phyloP scores from a whole-genome alignment of 2,329 filamentous ascomycete genomes.

The Mycosphaerelloides madeirae region DNA sequence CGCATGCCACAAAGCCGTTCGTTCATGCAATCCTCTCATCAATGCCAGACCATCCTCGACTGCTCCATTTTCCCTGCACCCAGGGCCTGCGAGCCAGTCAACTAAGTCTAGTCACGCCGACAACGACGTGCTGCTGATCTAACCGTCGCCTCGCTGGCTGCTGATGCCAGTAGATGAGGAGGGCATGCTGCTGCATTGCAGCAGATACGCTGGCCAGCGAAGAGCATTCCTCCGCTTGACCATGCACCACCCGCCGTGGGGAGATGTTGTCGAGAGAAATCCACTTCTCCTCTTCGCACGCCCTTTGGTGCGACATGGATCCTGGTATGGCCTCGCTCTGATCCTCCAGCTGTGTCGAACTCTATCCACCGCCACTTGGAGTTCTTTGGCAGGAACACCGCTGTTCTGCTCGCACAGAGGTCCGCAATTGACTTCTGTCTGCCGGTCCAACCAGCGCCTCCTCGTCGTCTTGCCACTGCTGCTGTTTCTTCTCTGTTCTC shows the following conservation, averaged over 20 bases:
- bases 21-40: slow-evolving; percentile 17
- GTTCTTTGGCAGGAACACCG: slow-evolving; percentile 10
- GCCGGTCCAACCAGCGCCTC: too few species aligned
- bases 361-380: slow-evolving; percentile 9
- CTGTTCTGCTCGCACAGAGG: neutral
- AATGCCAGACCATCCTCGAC: slow-evolving; percentile 4
- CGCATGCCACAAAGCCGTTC: slow-evolving; percentile 23
- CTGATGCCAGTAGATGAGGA: too few species aligned
- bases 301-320: slow-evolving; percentile 15
- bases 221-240: neutral
- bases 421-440: too few species aligned
- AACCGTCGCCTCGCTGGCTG: too few species aligned
- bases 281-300: slow-evolving; percentile 21
- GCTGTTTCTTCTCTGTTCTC: too few species aligned
- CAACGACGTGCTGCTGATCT: too few species aligned
- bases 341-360: neutral
- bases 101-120: too few species aligned
- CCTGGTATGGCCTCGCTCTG: neutral
- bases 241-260: neutral
- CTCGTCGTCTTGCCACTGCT: too few species aligned
- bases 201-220: slow-evolving; percentile 5
- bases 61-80: too few species aligned
- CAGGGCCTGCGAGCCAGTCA: too few species aligned
- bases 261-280: neutral
- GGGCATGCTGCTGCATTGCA: too few species aligned